Base-by-base conservation (phyloP, 164 flowering plant genomes). In the Stephania cephalantha region DNA sequence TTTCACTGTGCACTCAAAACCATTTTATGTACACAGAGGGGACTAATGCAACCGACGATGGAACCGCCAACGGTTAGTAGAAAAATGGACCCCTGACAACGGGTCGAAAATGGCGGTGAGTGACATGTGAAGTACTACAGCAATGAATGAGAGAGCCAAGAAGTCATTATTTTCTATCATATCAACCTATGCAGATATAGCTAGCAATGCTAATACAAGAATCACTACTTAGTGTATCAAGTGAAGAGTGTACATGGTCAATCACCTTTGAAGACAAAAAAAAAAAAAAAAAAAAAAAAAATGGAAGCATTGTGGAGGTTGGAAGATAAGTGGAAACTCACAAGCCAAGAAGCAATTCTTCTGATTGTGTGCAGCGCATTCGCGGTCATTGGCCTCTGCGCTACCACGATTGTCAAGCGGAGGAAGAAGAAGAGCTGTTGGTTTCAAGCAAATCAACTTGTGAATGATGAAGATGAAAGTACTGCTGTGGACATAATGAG, bases 221-320 rank as follows among this genome's bases (percentile, higher is more conserved):
- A 9, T 50, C 55, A 9, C 15, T 50, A 9, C 55, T 50, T 50
- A 50, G 55, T 50, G 55, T 13, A 50, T 50, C 12, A 9, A 50
- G 55, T 50, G 55, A 2, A 50, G 55, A 50, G 55, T 50, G 55
- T 50, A 7, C 12, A 9, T 2, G 10, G 55, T 50, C 25, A 4
- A 53, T 17, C 18, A 55, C 17, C 63, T 12, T 12, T 12, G 17
- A 11, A 12, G 17, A 55, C 1, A 53, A 3, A 53, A 53, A 9
- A 53, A 9, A 53, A 12, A 13, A 55, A 91, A n/a, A 53, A 53
- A 3, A 53, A 53, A 9, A 53, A 9, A 53, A 12, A 13, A 55
- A 91, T 93, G 97, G 93, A 90, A 76, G 90, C 91, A 25, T 48
- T 90, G 74, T 87, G 91, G 90, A 83, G 78, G 17, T 72, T 90